Conservation (phyloP, 2,329 filamentous ascomycete species). For the Epichloe aotearoae region DNA sequence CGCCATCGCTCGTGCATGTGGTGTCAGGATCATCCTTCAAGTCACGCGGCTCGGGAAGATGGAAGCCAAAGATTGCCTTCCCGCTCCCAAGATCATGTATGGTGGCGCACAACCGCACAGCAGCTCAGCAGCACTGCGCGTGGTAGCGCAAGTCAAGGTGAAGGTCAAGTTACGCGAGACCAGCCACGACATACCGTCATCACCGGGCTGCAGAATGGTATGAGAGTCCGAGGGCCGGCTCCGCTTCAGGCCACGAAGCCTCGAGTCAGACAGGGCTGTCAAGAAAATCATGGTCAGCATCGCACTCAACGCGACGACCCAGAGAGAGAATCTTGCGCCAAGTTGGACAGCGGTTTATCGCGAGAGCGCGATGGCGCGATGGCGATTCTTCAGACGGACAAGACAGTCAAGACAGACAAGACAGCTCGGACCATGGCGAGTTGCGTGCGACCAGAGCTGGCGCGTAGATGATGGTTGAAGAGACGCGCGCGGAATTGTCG, state of each 20-base stretch:
- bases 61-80: not conserved
- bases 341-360: not conserved
- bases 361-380: not conserved
- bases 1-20: not conserved
- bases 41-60: conserved; percentile 2
- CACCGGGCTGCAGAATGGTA: conserved; percentile 39
- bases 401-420: not conserved
- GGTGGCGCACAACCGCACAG: conserved; percentile 5
- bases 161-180: conserved; percentile 13
- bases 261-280: conserved; percentile 37
- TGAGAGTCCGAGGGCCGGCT: conserved; percentile 61
- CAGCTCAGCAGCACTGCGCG: conserved; percentile 6
- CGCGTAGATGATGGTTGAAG: not conserved
- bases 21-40: not conserved
- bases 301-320: conserved; percentile 1
- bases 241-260: conserved; percentile 61
- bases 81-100: not conserved
- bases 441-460: not conserved
- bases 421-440: not conserved
- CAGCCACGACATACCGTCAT: conserved; percentile 55
- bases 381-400: not conserved
- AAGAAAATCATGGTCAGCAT: conserved; percentile 14
- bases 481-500: not conserved
- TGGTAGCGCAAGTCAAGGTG: conserved; percentile 3
- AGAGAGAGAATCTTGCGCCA: not conserved